Evolutionary conservation across 805 yeast species (phyloP), one percentile per base, ranked within the genome.

Genomic region (Candida orba): DNA sequence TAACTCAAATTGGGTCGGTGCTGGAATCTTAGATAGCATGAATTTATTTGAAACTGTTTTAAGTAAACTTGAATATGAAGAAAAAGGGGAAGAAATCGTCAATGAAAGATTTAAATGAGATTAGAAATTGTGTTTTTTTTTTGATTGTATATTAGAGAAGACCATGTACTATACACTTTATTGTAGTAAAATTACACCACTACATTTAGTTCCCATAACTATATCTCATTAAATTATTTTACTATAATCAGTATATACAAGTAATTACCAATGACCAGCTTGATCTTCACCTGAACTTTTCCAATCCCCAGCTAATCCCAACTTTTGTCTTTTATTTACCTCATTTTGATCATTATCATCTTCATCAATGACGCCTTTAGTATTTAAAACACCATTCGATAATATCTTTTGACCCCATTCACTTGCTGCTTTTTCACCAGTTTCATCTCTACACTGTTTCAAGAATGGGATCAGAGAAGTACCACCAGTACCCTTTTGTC

Each of bases 361-460:
- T 4, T 10, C 41, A 17, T 18, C 18, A 8, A 8, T 15, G 5
- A 20, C 22, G 22, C 5, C 22, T 38, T 53, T 61, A 9, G 58
- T 52, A 22, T 51, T 57, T 53, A 65, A 44, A 3, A 66, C 59
- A 30, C 81, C 81, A 47, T 76, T 75, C 43, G 79, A 74, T 42
- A 82, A 67, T 23, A 82, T 69, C 48, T 91, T 73, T 58, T 78
- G 78, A 59, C 95, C 96, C 97, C 97, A 89, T 39, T 69, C 74
- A 44, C 96, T 91, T 23, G 95, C 96, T 20, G 96, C 96, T 12
- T 89, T 78, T 54, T 84, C 93, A 36, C 95, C 95, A 3, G 96
- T 90, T 61, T 90, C 97, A 65, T 90, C 97, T 62, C 97, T 76
- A 53, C 96, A 91, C 64, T 91, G 97, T 63, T 89, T 90, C 60